A percentile compares a stretch with the other conserved stretches of the same genome.
phyloP scores from a whole-genome alignment of 805 yeast species.

The Tetrapisispora iriomotensis region DNA sequence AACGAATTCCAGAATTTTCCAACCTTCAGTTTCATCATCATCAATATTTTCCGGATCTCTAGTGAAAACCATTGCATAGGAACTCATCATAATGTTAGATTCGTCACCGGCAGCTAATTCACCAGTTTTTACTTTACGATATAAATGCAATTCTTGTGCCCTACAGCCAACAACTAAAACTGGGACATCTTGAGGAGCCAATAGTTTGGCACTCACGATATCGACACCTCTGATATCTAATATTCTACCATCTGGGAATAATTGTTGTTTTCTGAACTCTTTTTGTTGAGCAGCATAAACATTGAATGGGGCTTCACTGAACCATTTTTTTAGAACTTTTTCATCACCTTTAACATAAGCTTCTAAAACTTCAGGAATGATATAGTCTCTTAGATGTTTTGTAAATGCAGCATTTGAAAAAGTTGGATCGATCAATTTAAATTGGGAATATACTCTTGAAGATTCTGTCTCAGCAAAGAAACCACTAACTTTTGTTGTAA shows the following conservation, averaged over 20 bases:
- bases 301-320: slow-evolving; percentile 92
- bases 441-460: slow-evolving; percentile 80
- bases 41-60: slow-evolving; percentile 88
- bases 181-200: slow-evolving; percentile 87
- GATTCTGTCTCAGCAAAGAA: slow-evolving; percentile 94
- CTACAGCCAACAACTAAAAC: slow-evolving; percentile 89
- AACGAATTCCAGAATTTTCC: slow-evolving; percentile 91
- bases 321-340: slow-evolving; percentile 74
- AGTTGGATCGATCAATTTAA: slow-evolving; percentile 81
- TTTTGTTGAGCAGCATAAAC: slow-evolving; percentile 91
- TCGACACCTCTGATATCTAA: slow-evolving; percentile 94
- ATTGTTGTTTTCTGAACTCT: slow-evolving; percentile 81
- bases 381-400: slow-evolving; percentile 77
- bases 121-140: slow-evolving; percentile 82
- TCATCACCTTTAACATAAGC: slow-evolving; percentile 92
- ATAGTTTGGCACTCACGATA: slow-evolving; percentile 72
- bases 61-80: slow-evolving; percentile 94
- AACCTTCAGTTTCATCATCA: slow-evolving; percentile 87
- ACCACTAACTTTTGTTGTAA: slow-evolving; percentile 71
- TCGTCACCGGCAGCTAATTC: slow-evolving; percentile 94
- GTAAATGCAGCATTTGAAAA: slow-evolving; percentile 73
- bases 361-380: slow-evolving; percentile 90
- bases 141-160: slow-evolving; percentile 90
- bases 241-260: slow-evolving; percentile 83
- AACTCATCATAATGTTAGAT: slow-evolving; percentile 81